These are phyloP conservation scores for Suillus plorans DNA, from an alignment of 768 basidiomycete genomes.

Conservation along the genomic window DNA sequence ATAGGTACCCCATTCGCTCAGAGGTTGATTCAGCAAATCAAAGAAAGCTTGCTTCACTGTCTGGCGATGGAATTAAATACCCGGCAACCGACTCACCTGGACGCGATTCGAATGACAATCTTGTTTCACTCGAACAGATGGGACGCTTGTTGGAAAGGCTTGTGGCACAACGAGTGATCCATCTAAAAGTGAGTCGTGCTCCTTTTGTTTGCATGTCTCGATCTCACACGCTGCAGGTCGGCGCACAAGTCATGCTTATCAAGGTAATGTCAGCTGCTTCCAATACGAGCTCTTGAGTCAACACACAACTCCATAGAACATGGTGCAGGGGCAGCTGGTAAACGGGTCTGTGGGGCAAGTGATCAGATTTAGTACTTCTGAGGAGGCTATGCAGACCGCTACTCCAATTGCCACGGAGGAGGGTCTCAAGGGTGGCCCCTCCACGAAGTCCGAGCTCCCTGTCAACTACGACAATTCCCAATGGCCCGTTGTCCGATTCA, in stretches of 20 bases:
- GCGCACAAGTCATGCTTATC: slow-evolving; percentile 85
- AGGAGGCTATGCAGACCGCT: slow-evolving; percentile 40
- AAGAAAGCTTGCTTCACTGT: slow-evolving; percentile 45
- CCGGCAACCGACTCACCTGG: slow-evolving; percentile 47
- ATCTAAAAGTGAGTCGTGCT: slow-evolving; percentile 45
- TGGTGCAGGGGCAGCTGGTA: slow-evolving; percentile 65
- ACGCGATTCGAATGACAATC: slow-evolving; percentile 40
- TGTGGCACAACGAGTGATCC: slow-evolving; percentile 48
- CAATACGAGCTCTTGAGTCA: background rate
- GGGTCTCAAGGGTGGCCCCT: slow-evolving; percentile 23
- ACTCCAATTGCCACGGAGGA: slow-evolving; percentile 39
- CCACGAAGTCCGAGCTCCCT: slow-evolving; percentile 23
- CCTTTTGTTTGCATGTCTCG: background rate
- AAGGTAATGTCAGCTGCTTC: slow-evolving; percentile 43
- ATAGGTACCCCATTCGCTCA: slow-evolving; percentile 65
- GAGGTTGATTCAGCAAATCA: slow-evolving; percentile 76
- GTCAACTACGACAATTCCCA: slow-evolving; percentile 20
- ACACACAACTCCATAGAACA: slow-evolving; percentile 44
- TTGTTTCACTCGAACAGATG: slow-evolving; percentile 38
- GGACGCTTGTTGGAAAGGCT: slow-evolving; percentile 54
- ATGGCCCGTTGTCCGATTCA: slow-evolving; percentile 69
- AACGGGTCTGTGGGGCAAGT: slow-evolving; percentile 71
- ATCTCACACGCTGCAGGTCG: slow-evolving; percentile 44
- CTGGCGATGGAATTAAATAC: slow-evolving; percentile 40
- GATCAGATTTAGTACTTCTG: slow-evolving; percentile 41